Conservation (phyloP, 768 basidiomycete species). For the Amyloporia xantha region DNA sequence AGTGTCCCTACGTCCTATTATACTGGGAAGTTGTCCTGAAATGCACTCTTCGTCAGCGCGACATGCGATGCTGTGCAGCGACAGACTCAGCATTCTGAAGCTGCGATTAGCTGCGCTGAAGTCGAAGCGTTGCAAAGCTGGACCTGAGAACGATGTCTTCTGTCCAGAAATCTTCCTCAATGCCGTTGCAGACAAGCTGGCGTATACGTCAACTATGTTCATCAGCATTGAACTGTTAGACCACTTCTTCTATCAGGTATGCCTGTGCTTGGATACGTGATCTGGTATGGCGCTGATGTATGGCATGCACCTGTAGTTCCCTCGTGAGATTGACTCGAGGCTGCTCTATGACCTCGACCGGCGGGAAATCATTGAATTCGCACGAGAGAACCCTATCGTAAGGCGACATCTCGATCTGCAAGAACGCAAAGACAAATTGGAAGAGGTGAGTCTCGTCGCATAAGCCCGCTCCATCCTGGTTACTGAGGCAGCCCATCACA, state of each 20-base stretch:
- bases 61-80: conserved; percentile 83
- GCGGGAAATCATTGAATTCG: conserved; percentile 84
- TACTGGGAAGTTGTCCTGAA: background rate
- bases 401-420: conserved; percentile 87
- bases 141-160: conserved; percentile 82
- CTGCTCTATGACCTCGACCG: conserved; percentile 91
- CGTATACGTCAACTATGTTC: conserved; percentile 94
- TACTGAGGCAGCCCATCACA: conserved; percentile 23
- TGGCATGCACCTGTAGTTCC: conserved; percentile 86
- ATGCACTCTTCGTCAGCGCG: conserved; percentile 58
- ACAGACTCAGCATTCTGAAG: conserved; percentile 77
- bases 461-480: background rate
- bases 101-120: conserved; percentile 81
- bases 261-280: no score
- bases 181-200: conserved; percentile 94
- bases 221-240: conserved; percentile 98
- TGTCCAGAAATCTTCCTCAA: conserved; percentile 97
- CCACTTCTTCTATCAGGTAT: conserved; percentile 96
- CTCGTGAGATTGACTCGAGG: conserved; percentile 93
- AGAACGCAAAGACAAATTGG: conserved; percentile 94
- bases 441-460: conserved; percentile 53
- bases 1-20: conserved; percentile 18
- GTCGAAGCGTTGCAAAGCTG: conserved; percentile 81
- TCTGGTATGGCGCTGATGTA: no score
- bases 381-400: conserved; percentile 90